Conservation (phyloP, 805 yeast species). For the Hermanozyma aechmeae region DNA sequence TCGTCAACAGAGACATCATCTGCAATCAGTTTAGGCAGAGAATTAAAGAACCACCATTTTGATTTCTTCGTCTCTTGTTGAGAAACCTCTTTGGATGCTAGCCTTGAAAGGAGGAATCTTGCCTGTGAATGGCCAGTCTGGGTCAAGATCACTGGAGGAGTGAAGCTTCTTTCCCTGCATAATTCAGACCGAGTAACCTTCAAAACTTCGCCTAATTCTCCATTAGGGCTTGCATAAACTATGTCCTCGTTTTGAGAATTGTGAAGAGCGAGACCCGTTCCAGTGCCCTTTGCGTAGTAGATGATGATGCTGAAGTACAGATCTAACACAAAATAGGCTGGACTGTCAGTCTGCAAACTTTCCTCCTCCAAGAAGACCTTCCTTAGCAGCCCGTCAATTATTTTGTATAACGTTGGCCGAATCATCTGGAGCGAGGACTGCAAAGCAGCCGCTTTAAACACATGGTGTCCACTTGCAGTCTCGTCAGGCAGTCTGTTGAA, state of each 20-base stretch:
- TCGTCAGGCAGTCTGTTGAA: constrained; percentile 39
- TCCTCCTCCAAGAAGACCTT: constrained; percentile 11
- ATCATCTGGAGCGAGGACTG: constrained; percentile 15
- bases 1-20: constrained; percentile 18
- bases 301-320: constrained; percentile 17
- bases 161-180: constrained; percentile 9
- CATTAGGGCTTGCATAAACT: constrained; percentile 1
- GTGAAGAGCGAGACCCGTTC: constrained; percentile 7
- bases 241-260: constrained; percentile 7
- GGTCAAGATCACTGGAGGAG: constrained; percentile 20
- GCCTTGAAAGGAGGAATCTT: constrained; percentile 21
- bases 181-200: too few species aligned
- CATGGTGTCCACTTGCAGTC: constrained; percentile 30
- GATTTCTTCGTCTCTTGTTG: constrained; percentile 1
- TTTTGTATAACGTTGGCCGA: constrained; percentile 19
- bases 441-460: constrained; percentile 14
- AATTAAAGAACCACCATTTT: constrained; percentile 6
- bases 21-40: constrained; percentile 3
- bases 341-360: constrained; percentile 4
- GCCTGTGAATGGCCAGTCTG: constrained; percentile 30
- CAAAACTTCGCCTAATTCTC: constrained; percentile 1
- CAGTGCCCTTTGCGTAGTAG: constrained; percentile 9
- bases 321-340: constrained; percentile 20
- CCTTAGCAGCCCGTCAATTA: not conserved
- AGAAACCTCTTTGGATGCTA: constrained; percentile 14